These are phyloP conservation scores for Miscanthus lutarioriparius DNA, from an alignment of 176 grass and related monocot species.

Conservation along the genomic window DNA sequence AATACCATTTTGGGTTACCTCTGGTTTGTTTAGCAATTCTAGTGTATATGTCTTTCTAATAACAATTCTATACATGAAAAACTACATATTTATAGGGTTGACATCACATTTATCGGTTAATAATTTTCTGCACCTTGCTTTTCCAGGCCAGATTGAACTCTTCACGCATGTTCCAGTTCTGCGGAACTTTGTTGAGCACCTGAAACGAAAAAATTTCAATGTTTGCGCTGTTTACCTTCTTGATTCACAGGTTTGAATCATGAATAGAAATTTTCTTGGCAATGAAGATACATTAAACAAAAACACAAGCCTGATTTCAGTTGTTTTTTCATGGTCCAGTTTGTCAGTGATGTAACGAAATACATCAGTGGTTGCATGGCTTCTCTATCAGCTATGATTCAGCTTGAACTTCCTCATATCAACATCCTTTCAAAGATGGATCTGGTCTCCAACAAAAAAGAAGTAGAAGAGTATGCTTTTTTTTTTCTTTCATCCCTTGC, in stretches of 20 bases:
- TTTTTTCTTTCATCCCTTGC: not conserved
- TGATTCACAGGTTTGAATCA: constrained; percentile 86
- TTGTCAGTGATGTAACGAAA: constrained; percentile 92
- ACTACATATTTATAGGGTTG: not conserved
- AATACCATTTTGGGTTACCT: constrained; percentile 11
- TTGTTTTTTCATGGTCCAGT: constrained; percentile 57
- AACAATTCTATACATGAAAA: not conserved
- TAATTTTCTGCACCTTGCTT: constrained; percentile 32
- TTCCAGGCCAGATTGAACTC: constrained; percentile 95
- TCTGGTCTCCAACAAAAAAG: constrained; percentile 82
- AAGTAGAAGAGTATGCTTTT: constrained; percentile 75
- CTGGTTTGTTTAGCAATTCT: constrained; percentile 7
- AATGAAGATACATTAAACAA: not conserved
- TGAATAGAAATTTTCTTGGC: constrained; percentile 7
- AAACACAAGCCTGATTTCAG: not conserved
- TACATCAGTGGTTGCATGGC: constrained; percentile 98
- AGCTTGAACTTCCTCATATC: constrained; percentile 96
- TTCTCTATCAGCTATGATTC: constrained; percentile 96
- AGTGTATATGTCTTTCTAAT: not conserved
- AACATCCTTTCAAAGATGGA: constrained; percentile 99
- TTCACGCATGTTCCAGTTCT: constrained; percentile 94
- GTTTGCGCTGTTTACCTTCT: constrained; percentile 88
- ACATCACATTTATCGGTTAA: constrained; percentile 17
- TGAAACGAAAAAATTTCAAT: constrained; percentile 88
- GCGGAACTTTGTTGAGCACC: constrained; percentile 82